Evolutionary conservation across 2,329 filamentous ascomycete species (phyloP).

Genomic region (Ophiostoma perfectum): DNA sequence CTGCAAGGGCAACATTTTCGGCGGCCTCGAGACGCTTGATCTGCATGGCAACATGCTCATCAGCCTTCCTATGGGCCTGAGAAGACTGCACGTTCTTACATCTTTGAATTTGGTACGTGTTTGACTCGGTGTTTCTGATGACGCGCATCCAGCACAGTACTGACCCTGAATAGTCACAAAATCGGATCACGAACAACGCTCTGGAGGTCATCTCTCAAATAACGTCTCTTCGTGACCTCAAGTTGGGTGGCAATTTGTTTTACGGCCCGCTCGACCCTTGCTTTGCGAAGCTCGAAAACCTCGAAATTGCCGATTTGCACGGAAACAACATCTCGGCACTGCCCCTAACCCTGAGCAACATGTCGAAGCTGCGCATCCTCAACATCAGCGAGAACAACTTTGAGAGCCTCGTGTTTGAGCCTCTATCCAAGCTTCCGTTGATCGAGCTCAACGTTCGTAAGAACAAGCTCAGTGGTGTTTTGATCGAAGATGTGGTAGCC

Average conservation of each 20-base stretch:
- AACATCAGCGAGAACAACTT: slow-evolving; percentile 79
- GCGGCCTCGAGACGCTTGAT: slow-evolving; percentile 72
- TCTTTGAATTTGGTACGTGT: slow-evolving; percentile 72
- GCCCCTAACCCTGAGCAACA: slow-evolving; percentile 59
- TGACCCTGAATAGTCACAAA: slow-evolving; percentile 58
- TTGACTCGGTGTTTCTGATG: no score
- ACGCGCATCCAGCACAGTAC: neutral
- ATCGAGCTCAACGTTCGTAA: slow-evolving; percentile 69
- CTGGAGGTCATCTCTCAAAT: slow-evolving; percentile 72
- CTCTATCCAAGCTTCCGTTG: slow-evolving; percentile 62
- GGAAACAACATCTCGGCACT: slow-evolving; percentile 71
- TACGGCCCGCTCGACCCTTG: slow-evolving; percentile 60
- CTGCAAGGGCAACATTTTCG: slow-evolving; percentile 68
- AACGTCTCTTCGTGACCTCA: slow-evolving; percentile 67
- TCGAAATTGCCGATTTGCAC: slow-evolving; percentile 78
- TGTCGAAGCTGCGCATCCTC: slow-evolving; percentile 65
- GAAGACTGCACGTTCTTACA: slow-evolving; percentile 67
- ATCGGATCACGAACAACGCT: slow-evolving; percentile 66
- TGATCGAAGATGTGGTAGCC: slow-evolving; percentile 60
- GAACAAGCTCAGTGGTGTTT: slow-evolving; percentile 68
- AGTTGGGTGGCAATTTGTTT: slow-evolving; percentile 71
- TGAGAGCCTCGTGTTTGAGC: slow-evolving; percentile 62
- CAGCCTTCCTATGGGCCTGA: slow-evolving; percentile 67
- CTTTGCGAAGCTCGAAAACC: slow-evolving; percentile 58
- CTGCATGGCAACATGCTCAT: slow-evolving; percentile 77